These are phyloP conservation scores for Pontederia crassipes DNA, from an alignment of 176 grass and related monocot genomes.

Conservation along the genomic window DNA sequence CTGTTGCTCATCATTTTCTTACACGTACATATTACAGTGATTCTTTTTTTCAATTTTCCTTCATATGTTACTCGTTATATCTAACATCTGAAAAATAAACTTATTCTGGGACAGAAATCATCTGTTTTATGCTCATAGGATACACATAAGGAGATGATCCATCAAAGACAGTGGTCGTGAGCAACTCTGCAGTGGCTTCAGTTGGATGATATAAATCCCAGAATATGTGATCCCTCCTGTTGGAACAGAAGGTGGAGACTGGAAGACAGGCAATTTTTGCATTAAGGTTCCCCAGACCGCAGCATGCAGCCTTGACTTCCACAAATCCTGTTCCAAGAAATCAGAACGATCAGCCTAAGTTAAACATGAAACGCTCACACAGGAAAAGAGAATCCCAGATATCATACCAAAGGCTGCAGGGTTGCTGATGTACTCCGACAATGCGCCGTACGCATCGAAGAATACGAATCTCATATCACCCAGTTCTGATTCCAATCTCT, in stretches of 20 bases:
- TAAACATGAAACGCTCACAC: neutral
- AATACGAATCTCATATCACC: constrained; percentile 40
- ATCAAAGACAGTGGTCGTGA: constrained; percentile 30
- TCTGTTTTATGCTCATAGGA: constrained; percentile 47
- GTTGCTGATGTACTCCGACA: constrained; percentile 37
- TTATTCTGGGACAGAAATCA: constrained; percentile 17
- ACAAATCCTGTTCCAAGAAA: constrained; percentile 29
- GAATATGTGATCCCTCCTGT: constrained; percentile 46
- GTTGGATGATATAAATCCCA: constrained; percentile 90
- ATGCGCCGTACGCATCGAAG: constrained; percentile 17
- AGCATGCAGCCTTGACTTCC: constrained; percentile 66
- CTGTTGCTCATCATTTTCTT: no score
- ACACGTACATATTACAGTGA: no score
- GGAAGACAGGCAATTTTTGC: constrained; percentile 60
- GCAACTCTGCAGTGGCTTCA: constrained; percentile 41
- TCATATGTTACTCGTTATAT: no score
- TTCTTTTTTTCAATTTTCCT: no score
- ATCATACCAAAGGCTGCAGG: constrained; percentile 33
- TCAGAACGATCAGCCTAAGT: neutral
- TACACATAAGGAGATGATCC: constrained; percentile 44
- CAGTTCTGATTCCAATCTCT: constrained; percentile 10
- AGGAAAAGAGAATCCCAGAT: neutral
- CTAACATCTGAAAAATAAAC: neutral
- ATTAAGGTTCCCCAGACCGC: constrained; percentile 66
- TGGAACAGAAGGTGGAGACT: constrained; percentile 46